A percentile compares a stretch with the other conserved stretches of the same genome.
These are phyloP conservation scores for Paraurostyla sp. DNA, from an alignment of 73 alveolate genomes.

Conservation along the genomic window DNA sequence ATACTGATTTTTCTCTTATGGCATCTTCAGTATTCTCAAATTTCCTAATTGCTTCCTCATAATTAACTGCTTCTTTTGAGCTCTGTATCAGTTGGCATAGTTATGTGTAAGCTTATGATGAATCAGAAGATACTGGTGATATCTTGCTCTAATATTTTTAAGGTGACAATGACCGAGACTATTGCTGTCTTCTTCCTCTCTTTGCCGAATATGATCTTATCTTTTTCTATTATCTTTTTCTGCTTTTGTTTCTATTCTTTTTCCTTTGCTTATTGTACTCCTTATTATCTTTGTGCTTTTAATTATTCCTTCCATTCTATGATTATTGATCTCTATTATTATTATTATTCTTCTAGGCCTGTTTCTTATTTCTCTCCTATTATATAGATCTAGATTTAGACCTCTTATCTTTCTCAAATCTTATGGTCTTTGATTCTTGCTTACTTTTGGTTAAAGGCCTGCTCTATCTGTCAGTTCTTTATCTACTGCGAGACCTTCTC, in stretches of 20 bases:
- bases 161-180: not conserved
- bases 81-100: not conserved
- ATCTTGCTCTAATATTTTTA: not conserved
- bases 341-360: not conserved
- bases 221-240: not conserved
- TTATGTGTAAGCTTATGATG: not conserved
- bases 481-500: no score
- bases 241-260: not conserved
- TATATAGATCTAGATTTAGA: no score
- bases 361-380: no score
- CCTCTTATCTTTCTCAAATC: no score
- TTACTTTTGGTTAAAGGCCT: no score
- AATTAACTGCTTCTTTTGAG: not conserved
- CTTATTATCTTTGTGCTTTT: not conserved
- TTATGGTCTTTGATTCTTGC: no score
- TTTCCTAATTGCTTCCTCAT: conserved; percentile 35
- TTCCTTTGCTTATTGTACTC: not conserved
- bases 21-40: conserved; percentile 41
- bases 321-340: not conserved
- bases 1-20: not conserved
- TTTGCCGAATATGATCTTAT: not conserved
- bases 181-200: not conserved
- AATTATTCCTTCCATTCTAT: not conserved
- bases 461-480: no score
- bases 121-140: not conserved